A percentile compares a stretch with the other conserved stretches of the same genome.
phyloP scores from a whole-genome alignment of 148 eudicot genomes.

The Persicaria maculosa region DNA sequence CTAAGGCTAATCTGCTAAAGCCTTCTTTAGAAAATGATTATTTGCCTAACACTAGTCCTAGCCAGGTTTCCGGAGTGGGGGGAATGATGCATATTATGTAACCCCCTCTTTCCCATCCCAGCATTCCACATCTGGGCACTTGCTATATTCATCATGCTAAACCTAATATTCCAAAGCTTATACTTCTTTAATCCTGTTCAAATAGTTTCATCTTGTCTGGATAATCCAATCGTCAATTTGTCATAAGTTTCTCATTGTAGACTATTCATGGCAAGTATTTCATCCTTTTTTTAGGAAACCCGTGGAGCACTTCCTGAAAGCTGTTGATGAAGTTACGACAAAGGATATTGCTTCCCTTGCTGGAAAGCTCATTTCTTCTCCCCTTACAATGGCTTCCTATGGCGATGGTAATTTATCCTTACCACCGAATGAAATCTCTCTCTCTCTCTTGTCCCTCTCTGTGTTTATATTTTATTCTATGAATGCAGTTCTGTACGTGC shows the following conservation, averaged over 20 bases:
- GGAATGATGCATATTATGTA: no score
- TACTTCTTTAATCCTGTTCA: not conserved
- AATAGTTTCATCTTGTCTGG: not conserved
- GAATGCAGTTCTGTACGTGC: conserved; percentile 55
- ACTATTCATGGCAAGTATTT: not conserved
- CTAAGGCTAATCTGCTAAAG: no score
- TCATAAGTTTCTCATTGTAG: not conserved
- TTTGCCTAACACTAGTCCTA: no score
- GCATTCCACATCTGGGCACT: not conserved
- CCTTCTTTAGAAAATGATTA: no score
- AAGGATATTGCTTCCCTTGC: conserved; percentile 56
- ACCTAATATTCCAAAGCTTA: not conserved
- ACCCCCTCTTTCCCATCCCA: no score
- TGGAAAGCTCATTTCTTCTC: conserved; percentile 63
- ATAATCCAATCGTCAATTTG: not conserved
- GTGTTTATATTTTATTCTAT: not conserved
- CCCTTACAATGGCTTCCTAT: conserved; percentile 83
- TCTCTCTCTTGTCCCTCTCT: not conserved
- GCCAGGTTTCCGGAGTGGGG: no score
- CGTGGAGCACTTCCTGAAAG: conserved; percentile 63
- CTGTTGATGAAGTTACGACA: conserved; percentile 50
- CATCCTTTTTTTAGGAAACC: conserved; percentile 47
- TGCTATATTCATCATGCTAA: not conserved
- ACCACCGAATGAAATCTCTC: not conserved
- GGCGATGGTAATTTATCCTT: conserved; percentile 63